Evolutionary conservation across 2,329 filamentous ascomycete species (phyloP).

Genomic region (Scedosporium aurantiacum): DNA sequence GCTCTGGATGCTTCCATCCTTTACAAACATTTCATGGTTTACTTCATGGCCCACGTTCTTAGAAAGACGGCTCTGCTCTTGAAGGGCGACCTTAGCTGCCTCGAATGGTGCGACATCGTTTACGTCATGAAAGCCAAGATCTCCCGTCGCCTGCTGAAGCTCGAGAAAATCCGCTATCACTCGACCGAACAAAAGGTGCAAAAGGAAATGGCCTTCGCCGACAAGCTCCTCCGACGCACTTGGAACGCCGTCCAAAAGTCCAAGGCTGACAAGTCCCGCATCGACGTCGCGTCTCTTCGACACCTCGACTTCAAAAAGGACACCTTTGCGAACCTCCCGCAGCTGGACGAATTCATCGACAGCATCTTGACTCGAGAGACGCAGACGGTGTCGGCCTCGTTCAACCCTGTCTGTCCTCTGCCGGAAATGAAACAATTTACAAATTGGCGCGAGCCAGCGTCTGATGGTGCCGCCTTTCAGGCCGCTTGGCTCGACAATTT

Average conservation of each 20-base stretch:
- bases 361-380: neutral
- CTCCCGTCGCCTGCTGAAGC: slow-evolving; percentile 28
- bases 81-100: slow-evolving; percentile 1
- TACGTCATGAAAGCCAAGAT: slow-evolving; percentile 33
- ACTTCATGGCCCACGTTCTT: slow-evolving; percentile 29
- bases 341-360: neutral
- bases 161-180: slow-evolving; percentile 12
- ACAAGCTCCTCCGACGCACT: neutral
- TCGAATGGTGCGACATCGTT: slow-evolving; percentile 17
- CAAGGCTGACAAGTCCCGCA: neutral
- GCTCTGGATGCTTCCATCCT: neutral
- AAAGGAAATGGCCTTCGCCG: slow-evolving; percentile 8
- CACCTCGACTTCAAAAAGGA: slow-evolving; percentile 12
- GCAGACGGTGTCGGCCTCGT: neutral
- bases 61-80: slow-evolving; percentile 9
- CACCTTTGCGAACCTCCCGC: slow-evolving; percentile 5
- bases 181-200: neutral
- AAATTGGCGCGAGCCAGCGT: neutral
- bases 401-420: neutral
- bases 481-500: neutral
- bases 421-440: neutral
- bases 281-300: neutral
- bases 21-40: slow-evolving; percentile 43
- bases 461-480: neutral
- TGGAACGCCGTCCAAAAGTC: neutral